These are phyloP conservation scores for Sugiyamaella novakii DNA, from an alignment of 1,139 yeast genomes.

Conservation along the genomic window DNA sequence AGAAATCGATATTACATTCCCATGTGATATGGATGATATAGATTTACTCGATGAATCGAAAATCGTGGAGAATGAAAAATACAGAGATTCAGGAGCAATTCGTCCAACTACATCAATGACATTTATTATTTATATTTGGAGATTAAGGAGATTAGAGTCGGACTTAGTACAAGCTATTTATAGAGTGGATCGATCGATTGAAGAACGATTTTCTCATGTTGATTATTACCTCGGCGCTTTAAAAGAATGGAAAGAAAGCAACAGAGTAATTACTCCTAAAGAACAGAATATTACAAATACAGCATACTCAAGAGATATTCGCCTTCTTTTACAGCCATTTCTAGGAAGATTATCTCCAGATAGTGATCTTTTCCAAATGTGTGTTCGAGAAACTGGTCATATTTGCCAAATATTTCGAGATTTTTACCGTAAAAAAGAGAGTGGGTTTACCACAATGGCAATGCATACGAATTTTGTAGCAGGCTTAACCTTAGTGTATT, in stretches of 20 bases:
- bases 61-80: slow-evolving; percentile 18
- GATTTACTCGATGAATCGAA: slow-evolving; percentile 29
- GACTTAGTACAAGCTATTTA: slow-evolving; percentile 54
- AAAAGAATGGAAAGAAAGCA: slow-evolving; percentile 30
- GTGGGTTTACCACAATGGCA: slow-evolving; percentile 62
- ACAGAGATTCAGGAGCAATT: neutral
- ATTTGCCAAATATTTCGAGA: slow-evolving; percentile 60
- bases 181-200: slow-evolving; percentile 42
- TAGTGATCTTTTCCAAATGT: slow-evolving; percentile 57
- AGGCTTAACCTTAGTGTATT: slow-evolving; percentile 61
- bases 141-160: slow-evolving; percentile 57
- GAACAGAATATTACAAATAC: slow-evolving; percentile 48
- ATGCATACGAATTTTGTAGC: slow-evolving; percentile 65
- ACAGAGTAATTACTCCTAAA: slow-evolving; percentile 21
- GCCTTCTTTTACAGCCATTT: slow-evolving; percentile 60
- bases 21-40: slow-evolving; percentile 42
- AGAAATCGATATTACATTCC: slow-evolving; percentile 50
- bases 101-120: slow-evolving; percentile 36
- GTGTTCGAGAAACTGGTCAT: slow-evolving; percentile 67
- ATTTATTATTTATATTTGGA: slow-evolving; percentile 56
- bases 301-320: slow-evolving; percentile 58
- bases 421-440: slow-evolving; percentile 57
- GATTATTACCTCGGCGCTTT: slow-evolving; percentile 32
- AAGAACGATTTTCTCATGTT: slow-evolving; percentile 33
- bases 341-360: slow-evolving; percentile 58